Base-by-base conservation (phyloP, 2,329 filamentous ascomycete species). In the Aspergillus sp. region DNA sequence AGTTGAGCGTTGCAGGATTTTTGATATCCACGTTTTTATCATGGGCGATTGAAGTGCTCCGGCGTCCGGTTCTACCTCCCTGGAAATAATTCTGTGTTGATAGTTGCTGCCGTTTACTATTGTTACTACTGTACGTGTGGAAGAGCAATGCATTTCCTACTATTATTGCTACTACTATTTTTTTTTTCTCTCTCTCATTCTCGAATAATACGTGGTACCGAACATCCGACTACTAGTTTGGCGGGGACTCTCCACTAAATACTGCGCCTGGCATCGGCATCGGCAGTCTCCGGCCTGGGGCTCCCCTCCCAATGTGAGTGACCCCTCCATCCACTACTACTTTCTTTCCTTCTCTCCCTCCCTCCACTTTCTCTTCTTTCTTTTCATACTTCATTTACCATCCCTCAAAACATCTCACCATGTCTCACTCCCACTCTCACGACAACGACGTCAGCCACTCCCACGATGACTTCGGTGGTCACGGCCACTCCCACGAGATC, bases 401-500 rank as follows among this genome's bases (percentile, higher is more conserved):
- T 17, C 11, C 32, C 38, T 17, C 11, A n/a, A 6, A 44, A 3
- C 5, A 2, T 11, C 25, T 21, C 17, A 55, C 15, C 48, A 72
- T 74, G 71, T 64, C 75, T 19, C 75, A 78, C 70, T 75, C 76
- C 27, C 78, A 80, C 68, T 73, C 72, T 21, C 77, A 80, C 65
- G 73, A 75, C 58, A 65, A 64, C 41, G 70, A 66, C 32, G 59
- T 73, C 38, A 70, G 73, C 50, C 78, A 81, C 62, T 72, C 76
- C 36, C 87, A 90, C 75, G 85, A 87, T 67, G 78, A 73, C 57
- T 82, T 84, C 62, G 84, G 83, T 57, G 83, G 82, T 44, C 95
- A 98, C 77, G 95, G 95, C 70, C 95, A 99, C 81, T 91, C 89
- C 1, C 95, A 98, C 76, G 95, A 98, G 82, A 92, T 98, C 71